These are phyloP conservation scores for Penicillium waksmanii DNA, from an alignment of 495 filamentous ascomycete genomes.

Conservation along the genomic window DNA sequence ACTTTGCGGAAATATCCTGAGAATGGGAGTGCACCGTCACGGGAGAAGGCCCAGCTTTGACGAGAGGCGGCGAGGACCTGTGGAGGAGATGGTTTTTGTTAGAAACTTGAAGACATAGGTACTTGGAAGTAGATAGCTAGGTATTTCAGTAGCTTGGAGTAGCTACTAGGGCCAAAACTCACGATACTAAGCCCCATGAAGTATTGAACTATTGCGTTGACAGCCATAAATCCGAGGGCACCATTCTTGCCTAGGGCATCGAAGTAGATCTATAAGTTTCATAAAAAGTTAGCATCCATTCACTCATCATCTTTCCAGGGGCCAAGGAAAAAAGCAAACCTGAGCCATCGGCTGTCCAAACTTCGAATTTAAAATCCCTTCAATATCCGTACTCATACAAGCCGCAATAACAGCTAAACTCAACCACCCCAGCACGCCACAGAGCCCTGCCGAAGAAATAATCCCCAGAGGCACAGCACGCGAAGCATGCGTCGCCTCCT, in stretches of 20 bases:
- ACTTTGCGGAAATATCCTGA: constrained; percentile 63
- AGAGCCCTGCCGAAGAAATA: constrained; percentile 44
- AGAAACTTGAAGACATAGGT: constrained; percentile 1
- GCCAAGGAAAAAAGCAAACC: constrained; percentile 19
- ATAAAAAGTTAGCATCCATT: not conserved
- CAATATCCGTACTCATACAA: constrained; percentile 43
- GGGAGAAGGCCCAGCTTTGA: constrained; percentile 64
- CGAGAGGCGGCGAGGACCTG: constrained; percentile 59
- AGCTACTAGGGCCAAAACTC: not conserved
- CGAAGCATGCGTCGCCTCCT: constrained; percentile 66
- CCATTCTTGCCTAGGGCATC: constrained; percentile 50
- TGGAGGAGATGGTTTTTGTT: constrained; percentile 14
- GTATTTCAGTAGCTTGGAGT: not conserved
- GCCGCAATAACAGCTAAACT: constrained; percentile 50
- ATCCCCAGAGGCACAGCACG: constrained; percentile 66
- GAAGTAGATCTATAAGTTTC: constrained; percentile 41
- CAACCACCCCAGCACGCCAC: constrained; percentile 58
- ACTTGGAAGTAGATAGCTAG: too few relatives aligned
- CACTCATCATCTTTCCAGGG: not conserved
- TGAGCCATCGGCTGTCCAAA: constrained; percentile 55
- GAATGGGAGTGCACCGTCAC: constrained; percentile 64
- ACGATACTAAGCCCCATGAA: constrained; percentile 51
- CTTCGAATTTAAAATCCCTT: constrained; percentile 31
- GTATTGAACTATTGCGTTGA: constrained; percentile 47
- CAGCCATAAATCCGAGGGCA: constrained; percentile 50